phyloP scores from a whole-genome alignment of 176 grass and related monocot species.

The Aegilops tauschii region DNA sequence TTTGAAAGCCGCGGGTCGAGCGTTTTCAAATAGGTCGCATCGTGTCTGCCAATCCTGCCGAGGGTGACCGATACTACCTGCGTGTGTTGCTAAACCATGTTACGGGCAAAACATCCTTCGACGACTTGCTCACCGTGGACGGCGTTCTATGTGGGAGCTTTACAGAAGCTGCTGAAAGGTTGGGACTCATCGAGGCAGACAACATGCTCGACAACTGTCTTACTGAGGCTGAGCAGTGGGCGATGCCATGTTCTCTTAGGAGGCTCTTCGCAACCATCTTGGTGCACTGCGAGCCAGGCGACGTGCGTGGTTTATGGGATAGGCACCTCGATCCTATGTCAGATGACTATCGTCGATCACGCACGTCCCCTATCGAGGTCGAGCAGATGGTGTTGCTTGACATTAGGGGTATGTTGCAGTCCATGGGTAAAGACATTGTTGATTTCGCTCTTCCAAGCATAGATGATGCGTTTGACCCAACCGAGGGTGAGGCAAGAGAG shows the following conservation, averaged over 20 bases:
- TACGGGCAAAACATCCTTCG: neutral
- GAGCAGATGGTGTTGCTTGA: neutral
- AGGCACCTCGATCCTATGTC: neutral
- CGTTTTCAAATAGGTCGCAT: neutral
- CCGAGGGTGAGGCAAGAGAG: no score
- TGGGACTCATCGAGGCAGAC: no score
- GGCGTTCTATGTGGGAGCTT: no score
- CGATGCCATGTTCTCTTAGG: no score
- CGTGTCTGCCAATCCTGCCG: neutral
- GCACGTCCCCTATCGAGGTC: neutral
- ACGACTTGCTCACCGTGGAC: no score
- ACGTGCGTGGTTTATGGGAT: no score
- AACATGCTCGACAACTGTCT: no score
- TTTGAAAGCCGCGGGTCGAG: no score
- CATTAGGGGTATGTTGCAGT: neutral
- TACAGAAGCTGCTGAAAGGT: no score
- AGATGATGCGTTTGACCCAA: neutral
- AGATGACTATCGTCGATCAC: neutral
- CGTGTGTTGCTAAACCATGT: neutral
- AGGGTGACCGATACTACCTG: neutral
- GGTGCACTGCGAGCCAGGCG: no score
- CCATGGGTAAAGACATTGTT: neutral
- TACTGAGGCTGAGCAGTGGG: no score
- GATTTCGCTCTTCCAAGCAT: neutral
- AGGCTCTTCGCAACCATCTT: no score